phyloP scores from a whole-genome alignment of 169 alveolate genomes.

The Amoebophrya sp. region DNA sequence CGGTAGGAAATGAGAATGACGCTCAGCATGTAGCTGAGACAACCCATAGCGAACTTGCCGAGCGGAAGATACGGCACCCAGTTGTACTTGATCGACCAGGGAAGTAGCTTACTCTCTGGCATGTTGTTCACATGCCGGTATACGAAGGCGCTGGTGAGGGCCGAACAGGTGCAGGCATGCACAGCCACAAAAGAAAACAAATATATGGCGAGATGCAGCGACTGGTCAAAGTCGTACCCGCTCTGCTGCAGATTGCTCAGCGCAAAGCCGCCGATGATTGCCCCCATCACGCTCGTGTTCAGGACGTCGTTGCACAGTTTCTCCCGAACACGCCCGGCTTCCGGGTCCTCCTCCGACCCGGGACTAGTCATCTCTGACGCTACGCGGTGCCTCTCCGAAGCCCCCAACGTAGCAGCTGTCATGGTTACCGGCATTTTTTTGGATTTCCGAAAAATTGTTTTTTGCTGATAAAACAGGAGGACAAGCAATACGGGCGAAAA shows the following conservation, averaged over 20 bases:
- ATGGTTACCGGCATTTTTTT: no score
- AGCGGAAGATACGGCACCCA: background rate
- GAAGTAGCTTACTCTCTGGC: background rate
- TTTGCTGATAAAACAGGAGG: no score
- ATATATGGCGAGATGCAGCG: background rate
- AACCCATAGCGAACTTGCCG: background rate
- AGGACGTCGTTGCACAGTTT: background rate
- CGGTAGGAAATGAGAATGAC: background rate
- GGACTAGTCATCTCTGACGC: no score
- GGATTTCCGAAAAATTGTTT: no score
- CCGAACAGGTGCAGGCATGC: slow-evolving; percentile 17
- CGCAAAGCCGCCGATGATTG: background rate
- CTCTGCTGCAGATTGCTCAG: background rate
- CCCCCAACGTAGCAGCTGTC: no score
- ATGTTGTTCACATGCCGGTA: background rate
- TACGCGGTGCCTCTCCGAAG: no score
- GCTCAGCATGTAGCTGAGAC: background rate
- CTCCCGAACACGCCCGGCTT: background rate
- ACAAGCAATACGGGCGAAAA: no score
- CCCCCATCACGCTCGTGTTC: slow-evolving; percentile 23
- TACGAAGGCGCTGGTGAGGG: background rate
- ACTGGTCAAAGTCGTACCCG: background rate
- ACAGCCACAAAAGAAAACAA: background rate
- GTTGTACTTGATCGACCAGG: background rate
- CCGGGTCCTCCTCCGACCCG: no score